phyloP scores from a whole-genome alignment of 2,329 filamentous ascomycete species.

The Zymoseptoria tritici region DNA sequence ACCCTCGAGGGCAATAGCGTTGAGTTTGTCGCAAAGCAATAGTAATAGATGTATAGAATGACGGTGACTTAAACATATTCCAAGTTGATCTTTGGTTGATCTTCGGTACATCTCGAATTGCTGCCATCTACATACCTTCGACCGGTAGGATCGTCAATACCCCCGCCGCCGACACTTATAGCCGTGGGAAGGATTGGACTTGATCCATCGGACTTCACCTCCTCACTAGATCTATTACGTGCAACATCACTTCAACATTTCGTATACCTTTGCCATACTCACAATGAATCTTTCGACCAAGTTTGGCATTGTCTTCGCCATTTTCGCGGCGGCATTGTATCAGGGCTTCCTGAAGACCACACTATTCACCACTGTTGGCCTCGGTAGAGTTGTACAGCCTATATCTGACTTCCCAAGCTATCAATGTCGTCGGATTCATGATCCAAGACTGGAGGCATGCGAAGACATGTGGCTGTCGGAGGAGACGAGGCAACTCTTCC shows the following conservation, averaged over 20 bases:
- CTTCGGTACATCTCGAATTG: neutral
- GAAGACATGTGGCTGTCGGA: constrained; percentile 22
- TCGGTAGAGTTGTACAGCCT: constrained; percentile 15
- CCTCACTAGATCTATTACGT: neutral
- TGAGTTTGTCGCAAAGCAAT: neutral
- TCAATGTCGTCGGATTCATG: constrained; percentile 15
- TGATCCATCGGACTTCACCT: neutral
- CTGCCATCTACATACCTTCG: neutral
- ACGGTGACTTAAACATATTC: no score
- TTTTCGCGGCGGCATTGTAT: constrained; percentile 4
- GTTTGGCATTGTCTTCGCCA: neutral
- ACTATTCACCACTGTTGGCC: constrained; percentile 7
- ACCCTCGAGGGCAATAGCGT: neutral
- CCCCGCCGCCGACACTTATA: neutral
- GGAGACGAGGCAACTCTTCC: constrained; percentile 16
- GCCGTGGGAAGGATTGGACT: neutral
- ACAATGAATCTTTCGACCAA: neutral
- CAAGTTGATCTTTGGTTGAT: no score
- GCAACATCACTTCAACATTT: neutral
- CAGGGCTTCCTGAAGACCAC: constrained; percentile 6
- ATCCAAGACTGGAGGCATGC: constrained; percentile 15
- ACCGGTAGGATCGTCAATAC: neutral
- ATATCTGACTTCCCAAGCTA: constrained; percentile 17
- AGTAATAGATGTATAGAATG: neutral
- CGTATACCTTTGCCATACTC: neutral